phyloP scores from a whole-genome alignment of 2,329 filamentous ascomycete species.

The Arachnomyces sp. region DNA sequence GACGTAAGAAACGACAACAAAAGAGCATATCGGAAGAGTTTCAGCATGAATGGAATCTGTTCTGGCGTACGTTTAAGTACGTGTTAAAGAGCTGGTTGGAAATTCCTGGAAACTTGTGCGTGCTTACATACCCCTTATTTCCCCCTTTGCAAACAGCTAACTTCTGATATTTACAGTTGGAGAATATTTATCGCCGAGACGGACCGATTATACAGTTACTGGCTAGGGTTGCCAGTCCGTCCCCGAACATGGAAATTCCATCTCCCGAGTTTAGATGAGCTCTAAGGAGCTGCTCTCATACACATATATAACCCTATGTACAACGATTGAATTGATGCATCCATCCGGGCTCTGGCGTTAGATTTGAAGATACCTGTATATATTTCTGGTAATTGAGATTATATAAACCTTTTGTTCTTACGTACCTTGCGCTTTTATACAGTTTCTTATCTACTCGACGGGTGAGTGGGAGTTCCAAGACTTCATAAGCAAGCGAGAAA shows the following conservation, averaged over 20 bases:
- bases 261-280: slow-evolving; percentile 37
- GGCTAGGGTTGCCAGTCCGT: slow-evolving; percentile 53
- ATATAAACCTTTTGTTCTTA: no score
- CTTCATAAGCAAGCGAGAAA: no score
- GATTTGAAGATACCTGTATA: no score
- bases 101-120: slow-evolving; percentile 63
- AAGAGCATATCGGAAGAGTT: slow-evolving; percentile 51
- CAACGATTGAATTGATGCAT: no score
- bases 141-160: slow-evolving; percentile 10
- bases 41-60: slow-evolving; percentile 53
- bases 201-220: slow-evolving; percentile 51
- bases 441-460: not conserved
- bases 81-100: slow-evolving; percentile 63
- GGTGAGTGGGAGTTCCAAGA: not conserved
- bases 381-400: no score
- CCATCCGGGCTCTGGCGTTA: no score
- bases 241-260: slow-evolving; percentile 49
- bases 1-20: slow-evolving; percentile 16
- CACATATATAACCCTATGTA: not conserved
- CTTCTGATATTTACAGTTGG: slow-evolving; percentile 28
- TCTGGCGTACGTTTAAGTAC: slow-evolving; percentile 56
- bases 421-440: not conserved
- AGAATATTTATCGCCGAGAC: slow-evolving; percentile 48
- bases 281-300: slow-evolving; percentile 20
- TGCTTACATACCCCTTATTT: slow-evolving; percentile 18